Evolutionary conservation across 2,329 filamentous ascomycete species (phyloP), one percentile per base, ranked within the genome.

Genomic region (Graphiopsis chlorocephala): DNA sequence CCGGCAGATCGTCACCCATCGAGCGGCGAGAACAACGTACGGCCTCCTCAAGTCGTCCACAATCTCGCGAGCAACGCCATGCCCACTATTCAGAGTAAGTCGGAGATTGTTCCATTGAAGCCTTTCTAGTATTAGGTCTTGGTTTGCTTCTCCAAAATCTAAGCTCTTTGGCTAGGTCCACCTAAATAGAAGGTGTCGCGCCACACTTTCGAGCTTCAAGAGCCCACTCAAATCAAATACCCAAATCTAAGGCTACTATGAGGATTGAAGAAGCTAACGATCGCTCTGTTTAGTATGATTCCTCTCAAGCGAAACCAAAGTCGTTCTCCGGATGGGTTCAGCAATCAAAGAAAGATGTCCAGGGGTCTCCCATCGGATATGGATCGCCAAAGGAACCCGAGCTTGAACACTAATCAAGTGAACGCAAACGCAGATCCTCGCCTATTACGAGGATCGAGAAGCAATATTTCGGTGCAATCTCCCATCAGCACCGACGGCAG

Each of bases 311-410:
- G 60, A 14, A 53, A 45, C 6, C 12, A 17, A 7, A 62, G 60
- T 48, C 60, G 48, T 55, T 62, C 60, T 1, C 60, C 60, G 26
- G 60, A 62, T 10, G 60, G 60, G 12, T 33, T 45, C 12, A 53
- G 25, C 23, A 12, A 33, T 10, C 48, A 62, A 20, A 38, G 47
- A 8, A 62, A 62, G 48, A 15, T 28, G 14, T 42, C 60, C 11
- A 42, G 33, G 17, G 20, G 5, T 17, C 11, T 15, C 42, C 28
- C 45, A 3, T 12, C 8, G 42, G 20, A 45, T 6, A 61, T 15
- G 12, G 28, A 35, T 17, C 26, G n/a, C 5, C 42, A 28, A 25
- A 28, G 20, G 10, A 31, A 45, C 8, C 3, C 48, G 6, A 20
- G 11, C 23, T 17, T n/a, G 5, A 62, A 45, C 12, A 31, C 48